Percentiles rank a stretch among this genome's conserved stretches.
Conservation (phyloP, 2,329 filamentous ascomycete species). For the Zalaria sp. region DNA sequence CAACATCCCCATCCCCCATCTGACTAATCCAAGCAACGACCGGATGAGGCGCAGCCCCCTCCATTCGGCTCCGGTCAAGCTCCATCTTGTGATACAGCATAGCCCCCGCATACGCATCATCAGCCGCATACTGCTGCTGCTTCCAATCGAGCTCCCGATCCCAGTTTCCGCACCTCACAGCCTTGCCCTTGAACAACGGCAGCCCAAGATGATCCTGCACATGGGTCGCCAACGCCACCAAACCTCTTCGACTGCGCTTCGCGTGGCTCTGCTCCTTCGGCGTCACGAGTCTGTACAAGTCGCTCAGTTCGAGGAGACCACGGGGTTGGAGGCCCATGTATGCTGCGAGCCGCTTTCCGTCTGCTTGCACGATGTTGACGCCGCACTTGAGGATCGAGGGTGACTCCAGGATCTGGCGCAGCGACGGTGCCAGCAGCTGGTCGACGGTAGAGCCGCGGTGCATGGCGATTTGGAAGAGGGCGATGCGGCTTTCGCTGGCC, state of each 20-base stretch:
- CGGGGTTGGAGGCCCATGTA: slow-evolving; percentile 45
- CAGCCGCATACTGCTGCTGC: slow-evolving; percentile 60
- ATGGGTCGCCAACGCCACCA: slow-evolving; percentile 52
- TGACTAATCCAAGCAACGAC: not conserved
- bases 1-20: not conserved
- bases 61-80: slow-evolving; percentile 40
- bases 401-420: slow-evolving; percentile 57
- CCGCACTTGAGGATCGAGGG: slow-evolving; percentile 55
- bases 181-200: slow-evolving; percentile 54
- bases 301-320: not conserved
- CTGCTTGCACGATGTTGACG: slow-evolving; percentile 51
- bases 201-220: slow-evolving; percentile 53
- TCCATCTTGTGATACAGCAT: slow-evolving; percentile 59
- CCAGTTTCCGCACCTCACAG: slow-evolving; percentile 62
- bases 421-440: slow-evolving; percentile 49
- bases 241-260: slow-evolving; percentile 38
- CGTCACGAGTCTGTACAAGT: not conserved
- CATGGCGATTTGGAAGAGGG: slow-evolving; percentile 60
- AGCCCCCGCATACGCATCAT: slow-evolving; percentile 62
- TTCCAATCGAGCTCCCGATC: slow-evolving; percentile 41
- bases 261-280: too few relatives aligned
- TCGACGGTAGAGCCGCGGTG: slow-evolving; percentile 20
- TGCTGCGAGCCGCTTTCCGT: slow-evolving; percentile 46
- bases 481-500: slow-evolving; percentile 58
- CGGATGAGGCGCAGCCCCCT: not conserved